Evolutionary conservation across 1,139 yeast genomes (phyloP).

Genomic region (Pichia sp.): DNA sequence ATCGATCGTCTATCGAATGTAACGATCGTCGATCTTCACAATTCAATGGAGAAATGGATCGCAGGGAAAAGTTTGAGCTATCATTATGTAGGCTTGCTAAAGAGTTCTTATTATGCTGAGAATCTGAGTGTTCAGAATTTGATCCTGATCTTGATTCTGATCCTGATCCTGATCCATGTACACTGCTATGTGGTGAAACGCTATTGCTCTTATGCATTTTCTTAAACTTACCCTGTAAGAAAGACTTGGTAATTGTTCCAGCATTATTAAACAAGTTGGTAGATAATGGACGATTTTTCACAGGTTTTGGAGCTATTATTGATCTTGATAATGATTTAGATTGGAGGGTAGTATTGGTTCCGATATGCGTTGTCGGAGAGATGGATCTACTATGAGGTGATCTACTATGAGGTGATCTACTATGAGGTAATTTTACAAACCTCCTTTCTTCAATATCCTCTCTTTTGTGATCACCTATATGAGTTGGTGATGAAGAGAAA

Average conservation of each 20-base stretch:
- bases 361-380: too few species aligned
- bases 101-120: neutral
- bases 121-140: neutral
- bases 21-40: conserved; percentile 1
- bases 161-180: neutral
- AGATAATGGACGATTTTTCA: conserved; percentile 1
- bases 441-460: too few species aligned
- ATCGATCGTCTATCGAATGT: neutral
- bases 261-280: conserved; percentile 3
- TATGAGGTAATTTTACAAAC: too few species aligned
- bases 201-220: neutral
- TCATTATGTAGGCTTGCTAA: neutral
- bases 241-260: neutral
- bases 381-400: too few species aligned
- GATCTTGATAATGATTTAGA: too few species aligned
- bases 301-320: conserved; percentile 11
- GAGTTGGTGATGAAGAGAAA: too few species aligned
- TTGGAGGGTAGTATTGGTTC: too few species aligned
- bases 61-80: conserved; percentile 3
- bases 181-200: neutral
- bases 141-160: neutral
- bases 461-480: too few species aligned
- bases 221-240: neutral
- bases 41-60: conserved; percentile 11
- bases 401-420: too few species aligned